A percentile compares a stretch with the other conserved stretches of the same genome.
Evolutionary conservation across 331 rosid genomes (phyloP).

Genomic region (Acacia concinna): DNA sequence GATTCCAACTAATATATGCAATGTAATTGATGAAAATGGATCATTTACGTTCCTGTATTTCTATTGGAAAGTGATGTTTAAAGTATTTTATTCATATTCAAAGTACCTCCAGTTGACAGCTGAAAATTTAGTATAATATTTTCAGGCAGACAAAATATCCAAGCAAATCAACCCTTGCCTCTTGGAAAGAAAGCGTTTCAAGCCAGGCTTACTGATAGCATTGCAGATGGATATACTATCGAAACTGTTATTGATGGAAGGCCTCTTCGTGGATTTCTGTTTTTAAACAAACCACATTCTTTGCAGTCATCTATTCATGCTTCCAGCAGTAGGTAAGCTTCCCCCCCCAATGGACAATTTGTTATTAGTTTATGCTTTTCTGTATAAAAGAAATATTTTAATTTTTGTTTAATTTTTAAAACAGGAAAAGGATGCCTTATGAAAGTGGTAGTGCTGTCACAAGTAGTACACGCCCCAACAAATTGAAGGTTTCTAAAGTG

Average conservation of each 20-base stretch:
- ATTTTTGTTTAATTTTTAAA: constrained; percentile 24
- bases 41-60: background rate
- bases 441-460: constrained; percentile 48
- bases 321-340: constrained; percentile 53
- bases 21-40: constrained; percentile 17
- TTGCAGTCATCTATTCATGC: constrained; percentile 28
- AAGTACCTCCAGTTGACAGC: constrained; percentile 19
- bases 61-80: constrained; percentile 11
- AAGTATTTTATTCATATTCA: constrained; percentile 4
- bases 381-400: constrained; percentile 15
- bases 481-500: constrained; percentile 45
- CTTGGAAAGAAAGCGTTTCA: constrained; percentile 64
- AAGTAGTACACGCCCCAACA: constrained; percentile 54
- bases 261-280: constrained; percentile 79
- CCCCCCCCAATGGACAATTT: background rate
- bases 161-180: constrained; percentile 45
- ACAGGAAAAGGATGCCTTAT: constrained; percentile 72
- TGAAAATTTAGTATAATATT: constrained; percentile 28
- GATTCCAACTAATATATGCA: constrained; percentile 19
- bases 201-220: constrained; percentile 71
- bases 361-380: constrained; percentile 8
- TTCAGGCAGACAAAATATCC: constrained; percentile 46
- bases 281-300: constrained; percentile 45
- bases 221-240: constrained; percentile 57
- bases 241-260: constrained; percentile 93